Evolutionary conservation across 352 stramenopile species (phyloP), one percentile per base, ranked within the genome.

Genomic region (Thalassiosira livingstoniorum): DNA sequence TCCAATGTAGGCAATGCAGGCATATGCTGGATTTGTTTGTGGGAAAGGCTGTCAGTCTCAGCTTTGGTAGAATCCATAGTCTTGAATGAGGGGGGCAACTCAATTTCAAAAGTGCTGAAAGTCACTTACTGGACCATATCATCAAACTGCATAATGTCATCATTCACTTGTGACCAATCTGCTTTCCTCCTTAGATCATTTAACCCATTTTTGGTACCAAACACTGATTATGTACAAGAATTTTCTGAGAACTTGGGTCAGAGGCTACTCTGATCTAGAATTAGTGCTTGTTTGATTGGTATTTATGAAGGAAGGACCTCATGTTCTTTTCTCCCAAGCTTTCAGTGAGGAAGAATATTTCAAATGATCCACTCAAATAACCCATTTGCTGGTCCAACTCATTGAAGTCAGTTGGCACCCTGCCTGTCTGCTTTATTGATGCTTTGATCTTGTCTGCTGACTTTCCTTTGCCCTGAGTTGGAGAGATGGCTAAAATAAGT

Each of bases 321-420:
- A 69, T 54, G 25, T 54, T 54, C 0, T 54, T 47, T 27, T 21
- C 29, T 23, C n/a, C n/a, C n/a, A n/a, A n/a, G n/a, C n/a, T 25
- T 37, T 25, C 23, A 15, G 10, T 10, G 18, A 32, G 11, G 4
- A 23, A 21, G 21, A 69, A 69, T 23, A 69, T 54, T 2, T 55
- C 39, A 4, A 70, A 35, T 37, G 45, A 29, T 27, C 45, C 61
- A 4, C 18, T 5, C 23, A 69, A 69, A 25, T 54, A 69, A 25
- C 37, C 61, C 39, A 34, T 25, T 35, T 2, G 32, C 23, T 23
- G 18, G 5, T 4, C n/a, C 35, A 69, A 34, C 18, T 55, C 21
- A 25, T 37, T 2, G 23, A 54, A 69, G 1, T 4, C 54, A 0
- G 32, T 69, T 27, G 35, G 32, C 34, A 13, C 61, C 34, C n/a